Percentiles rank a stretch among this genome's conserved stretches.
These are phyloP conservation scores for Neofusicoccum cordaticola DNA, from an alignment of 2,329 filamentous ascomycete genomes.

Conservation along the genomic window DNA sequence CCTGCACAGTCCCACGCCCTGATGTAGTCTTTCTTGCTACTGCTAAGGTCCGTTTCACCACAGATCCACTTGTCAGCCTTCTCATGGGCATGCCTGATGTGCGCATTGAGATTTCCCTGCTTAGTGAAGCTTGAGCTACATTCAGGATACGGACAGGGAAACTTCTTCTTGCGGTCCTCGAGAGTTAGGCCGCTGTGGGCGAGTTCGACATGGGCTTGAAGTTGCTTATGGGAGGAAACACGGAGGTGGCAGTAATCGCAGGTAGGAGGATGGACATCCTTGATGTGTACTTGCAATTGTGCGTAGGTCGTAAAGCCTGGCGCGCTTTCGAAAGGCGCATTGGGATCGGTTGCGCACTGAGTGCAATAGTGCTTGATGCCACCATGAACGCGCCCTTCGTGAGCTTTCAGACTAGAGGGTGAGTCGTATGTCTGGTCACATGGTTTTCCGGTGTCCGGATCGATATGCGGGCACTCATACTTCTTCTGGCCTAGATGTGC, in stretches of 20 bases:
- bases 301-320: constrained; percentile 65
- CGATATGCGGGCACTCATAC: constrained; percentile 65
- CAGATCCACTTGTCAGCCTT: constrained; percentile 75
- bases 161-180: constrained; percentile 60
- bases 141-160: constrained; percentile 63
- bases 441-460: constrained; percentile 49
- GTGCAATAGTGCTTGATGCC: constrained; percentile 72
- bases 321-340: constrained; percentile 36
- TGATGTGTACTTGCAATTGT: constrained; percentile 71
- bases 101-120: constrained; percentile 76
- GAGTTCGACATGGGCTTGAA: constrained; percentile 70
- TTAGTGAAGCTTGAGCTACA: constrained; percentile 79
- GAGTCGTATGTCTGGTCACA: constrained; percentile 74
- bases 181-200: constrained; percentile 56
- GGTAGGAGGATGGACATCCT: constrained; percentile 65
- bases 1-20: constrained; percentile 62
- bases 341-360: constrained; percentile 57
- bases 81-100: constrained; percentile 74
- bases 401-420: constrained; percentile 66
- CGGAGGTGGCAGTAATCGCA: constrained; percentile 72
- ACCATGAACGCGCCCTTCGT: constrained; percentile 68
- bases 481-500: constrained; percentile 71
- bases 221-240: constrained; percentile 54
- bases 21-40: constrained; percentile 52
- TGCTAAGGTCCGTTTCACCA: constrained; percentile 61